Evolutionary conservation across 2,329 filamentous ascomycete genomes (phyloP).

Genomic region (Cladophialophora carrionii): DNA sequence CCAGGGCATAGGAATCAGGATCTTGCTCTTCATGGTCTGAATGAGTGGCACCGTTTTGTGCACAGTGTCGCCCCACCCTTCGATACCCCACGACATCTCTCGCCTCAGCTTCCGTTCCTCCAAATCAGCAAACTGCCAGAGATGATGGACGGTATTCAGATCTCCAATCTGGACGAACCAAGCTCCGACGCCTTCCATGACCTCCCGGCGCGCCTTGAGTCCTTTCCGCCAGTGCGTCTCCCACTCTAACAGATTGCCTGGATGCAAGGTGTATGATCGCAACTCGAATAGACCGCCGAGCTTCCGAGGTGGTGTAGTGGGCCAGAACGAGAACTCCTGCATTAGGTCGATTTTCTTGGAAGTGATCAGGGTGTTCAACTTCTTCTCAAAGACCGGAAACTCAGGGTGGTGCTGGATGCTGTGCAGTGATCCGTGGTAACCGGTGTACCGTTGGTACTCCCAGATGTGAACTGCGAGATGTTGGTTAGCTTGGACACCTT

Average conservation of each 20-base stretch:
- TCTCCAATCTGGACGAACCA: slow-evolving; percentile 99
- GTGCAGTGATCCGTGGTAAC: slow-evolving; percentile 90
- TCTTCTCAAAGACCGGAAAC: slow-evolving; percentile 78
- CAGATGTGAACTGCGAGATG: slow-evolving; percentile 85
- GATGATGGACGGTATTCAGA: slow-evolving; percentile 93
- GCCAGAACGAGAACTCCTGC: slow-evolving; percentile 99
- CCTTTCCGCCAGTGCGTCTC: slow-evolving; percentile 97
- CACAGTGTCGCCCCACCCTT: slow-evolving; percentile 95
- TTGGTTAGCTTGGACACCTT: slow-evolving; percentile 41
- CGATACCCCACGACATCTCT: slow-evolving; percentile 92
- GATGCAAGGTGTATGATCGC: slow-evolving; percentile 93
- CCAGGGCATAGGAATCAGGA: slow-evolving; percentile 94
- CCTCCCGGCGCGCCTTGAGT: slow-evolving; percentile 84
- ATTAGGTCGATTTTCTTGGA: slow-evolving; percentile 88
- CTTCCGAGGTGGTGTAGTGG: slow-evolving; percentile 84
- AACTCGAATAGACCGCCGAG: slow-evolving; percentile 94
- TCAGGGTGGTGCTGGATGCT: slow-evolving; percentile 81
- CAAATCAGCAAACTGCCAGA: slow-evolving; percentile 98
- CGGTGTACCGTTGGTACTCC: slow-evolving; percentile 97
- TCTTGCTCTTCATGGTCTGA: slow-evolving; percentile 91
- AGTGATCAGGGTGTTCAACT: slow-evolving; percentile 82
- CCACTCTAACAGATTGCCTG: slow-evolving; percentile 95
- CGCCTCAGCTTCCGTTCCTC: slow-evolving; percentile 88
- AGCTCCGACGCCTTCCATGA: slow-evolving; percentile 97
- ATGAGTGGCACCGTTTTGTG: slow-evolving; percentile 98